Evolutionary conservation across 2,329 filamentous ascomycete genomes (phyloP).

Genomic region (Pseudogymnoascus sp.): DNA sequence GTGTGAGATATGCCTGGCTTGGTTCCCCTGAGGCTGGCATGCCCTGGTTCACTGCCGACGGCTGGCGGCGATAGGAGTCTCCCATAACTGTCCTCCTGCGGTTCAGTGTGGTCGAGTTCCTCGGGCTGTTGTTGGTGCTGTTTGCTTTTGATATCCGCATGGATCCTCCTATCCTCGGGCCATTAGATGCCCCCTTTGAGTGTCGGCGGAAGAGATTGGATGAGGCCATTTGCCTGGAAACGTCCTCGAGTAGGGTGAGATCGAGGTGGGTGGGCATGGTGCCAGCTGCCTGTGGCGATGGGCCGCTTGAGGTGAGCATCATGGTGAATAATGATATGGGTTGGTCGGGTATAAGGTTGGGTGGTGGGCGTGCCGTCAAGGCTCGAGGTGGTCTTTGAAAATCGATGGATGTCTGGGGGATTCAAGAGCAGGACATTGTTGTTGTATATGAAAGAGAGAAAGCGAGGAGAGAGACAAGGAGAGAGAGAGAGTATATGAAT

Average conservation of each 20-base stretch:
- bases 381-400: background rate
- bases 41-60: background rate
- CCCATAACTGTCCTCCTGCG: slow-evolving; percentile 50
- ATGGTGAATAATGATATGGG: background rate
- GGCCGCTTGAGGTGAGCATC: slow-evolving; percentile 18
- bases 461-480: background rate
- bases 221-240: slow-evolving; percentile 42
- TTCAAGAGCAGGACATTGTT: background rate
- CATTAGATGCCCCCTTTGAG: slow-evolving; percentile 42
- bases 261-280: background rate
- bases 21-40: background rate
- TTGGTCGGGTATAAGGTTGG: background rate
- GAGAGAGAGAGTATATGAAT: slow-evolving; percentile 1
- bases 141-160: slow-evolving; percentile 58
- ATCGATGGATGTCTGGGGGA: background rate
- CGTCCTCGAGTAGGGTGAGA: slow-evolving; percentile 39
- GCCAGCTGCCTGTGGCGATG: background rate
- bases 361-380: background rate
- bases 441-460: background rate
- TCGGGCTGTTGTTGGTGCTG: slow-evolving; percentile 62
- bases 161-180: slow-evolving; percentile 39
- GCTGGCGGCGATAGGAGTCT: slow-evolving; percentile 32
- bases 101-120: slow-evolving; percentile 39
- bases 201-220: slow-evolving; percentile 38
- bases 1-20: background rate